Percentiles rank a stretch among this genome's conserved stretches.
Evolutionary conservation across 2,329 filamentous ascomycete genomes (phyloP).

Genomic region (Phyllosticta citriasiana): DNA sequence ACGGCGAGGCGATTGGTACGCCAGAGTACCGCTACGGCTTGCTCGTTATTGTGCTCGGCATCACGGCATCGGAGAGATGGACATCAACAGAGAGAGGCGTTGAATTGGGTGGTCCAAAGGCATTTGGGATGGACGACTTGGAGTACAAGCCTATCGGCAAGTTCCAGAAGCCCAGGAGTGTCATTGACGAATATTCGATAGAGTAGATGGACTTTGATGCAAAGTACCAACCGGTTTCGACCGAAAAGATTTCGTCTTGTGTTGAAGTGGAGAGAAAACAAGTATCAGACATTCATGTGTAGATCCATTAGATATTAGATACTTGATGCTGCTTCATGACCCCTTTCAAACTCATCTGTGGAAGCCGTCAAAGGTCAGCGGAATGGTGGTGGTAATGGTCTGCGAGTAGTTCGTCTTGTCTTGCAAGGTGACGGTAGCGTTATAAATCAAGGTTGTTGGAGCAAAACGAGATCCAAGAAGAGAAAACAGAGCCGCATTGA

Average conservation of each 20-base stretch:
- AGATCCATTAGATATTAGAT: not conserved
- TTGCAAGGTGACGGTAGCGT: slow-evolving; percentile 19
- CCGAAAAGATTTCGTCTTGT: too few species aligned
- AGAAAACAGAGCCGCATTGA: slow-evolving; percentile 18
- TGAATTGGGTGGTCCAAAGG: slow-evolving; percentile 40
- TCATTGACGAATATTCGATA: slow-evolving; percentile 39
- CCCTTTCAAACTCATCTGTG: not conserved
- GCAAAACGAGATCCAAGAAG: not conserved
- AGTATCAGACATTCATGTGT: not conserved
- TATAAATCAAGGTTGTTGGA: slow-evolving; percentile 13
- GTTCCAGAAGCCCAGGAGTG: slow-evolving; percentile 42
- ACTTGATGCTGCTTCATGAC: not conserved
- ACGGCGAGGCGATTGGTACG: slow-evolving; percentile 41
- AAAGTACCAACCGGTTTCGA: not conserved
- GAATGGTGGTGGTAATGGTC: not conserved
- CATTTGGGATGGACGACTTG: slow-evolving; percentile 40
- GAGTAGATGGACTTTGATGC: not conserved
- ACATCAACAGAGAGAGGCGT: slow-evolving; percentile 39
- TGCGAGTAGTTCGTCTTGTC: slow-evolving; percentile 9
- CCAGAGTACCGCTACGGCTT: slow-evolving; percentile 47
- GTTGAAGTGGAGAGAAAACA: too few species aligned
- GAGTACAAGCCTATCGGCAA: slow-evolving; percentile 42
- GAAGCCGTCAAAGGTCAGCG: not conserved
- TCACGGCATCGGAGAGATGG: slow-evolving; percentile 46
- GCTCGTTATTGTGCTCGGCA: slow-evolving; percentile 43